These are phyloP conservation scores for Aspergillus panamensis DNA, from an alignment of 495 filamentous ascomycete genomes.

Conservation along the genomic window DNA sequence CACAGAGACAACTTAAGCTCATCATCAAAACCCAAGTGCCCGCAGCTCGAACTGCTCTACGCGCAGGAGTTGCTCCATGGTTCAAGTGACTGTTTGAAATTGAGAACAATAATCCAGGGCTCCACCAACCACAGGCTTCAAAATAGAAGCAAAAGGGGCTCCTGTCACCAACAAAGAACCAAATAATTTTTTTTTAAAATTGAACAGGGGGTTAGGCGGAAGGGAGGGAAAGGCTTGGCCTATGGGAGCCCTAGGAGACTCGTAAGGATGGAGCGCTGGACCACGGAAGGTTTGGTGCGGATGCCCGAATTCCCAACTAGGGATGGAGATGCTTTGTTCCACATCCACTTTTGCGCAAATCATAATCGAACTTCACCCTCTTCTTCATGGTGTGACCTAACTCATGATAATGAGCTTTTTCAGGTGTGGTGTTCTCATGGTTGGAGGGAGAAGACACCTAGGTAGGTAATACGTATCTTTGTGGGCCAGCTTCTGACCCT, in stretches of 20 bases:
- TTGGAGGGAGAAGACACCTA: too few species aligned
- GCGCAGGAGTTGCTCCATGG: too few species aligned
- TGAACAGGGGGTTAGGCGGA: not conserved
- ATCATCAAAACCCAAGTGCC: too few species aligned
- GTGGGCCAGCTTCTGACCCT: not conserved
- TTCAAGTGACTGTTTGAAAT: not conserved
- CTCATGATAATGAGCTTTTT: too few species aligned
- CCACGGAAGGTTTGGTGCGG: not conserved
- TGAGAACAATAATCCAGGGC: not conserved
- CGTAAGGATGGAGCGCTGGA: not conserved
- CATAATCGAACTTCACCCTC: not conserved
- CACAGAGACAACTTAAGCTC: too few species aligned
- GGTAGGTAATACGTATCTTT: too few species aligned
- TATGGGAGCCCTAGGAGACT: not conserved
- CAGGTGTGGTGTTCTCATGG: too few species aligned
- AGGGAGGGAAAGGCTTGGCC: constrained; percentile 1
- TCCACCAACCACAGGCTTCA: not conserved
- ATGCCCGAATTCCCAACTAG: not conserved
- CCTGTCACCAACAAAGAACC: not conserved
- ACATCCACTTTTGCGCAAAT: constrained; percentile 3
- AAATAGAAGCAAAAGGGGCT: constrained; percentile 1
- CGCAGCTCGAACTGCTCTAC: too few species aligned
- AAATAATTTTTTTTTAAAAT: not conserved
- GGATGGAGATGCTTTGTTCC: not conserved
- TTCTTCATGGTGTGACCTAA: not conserved